A percentile compares a stretch with the other conserved stretches of the same genome.
Evolutionary conservation across 2,329 filamentous ascomycete species (phyloP).

Genomic region (Phyllosticta citriasiana): DNA sequence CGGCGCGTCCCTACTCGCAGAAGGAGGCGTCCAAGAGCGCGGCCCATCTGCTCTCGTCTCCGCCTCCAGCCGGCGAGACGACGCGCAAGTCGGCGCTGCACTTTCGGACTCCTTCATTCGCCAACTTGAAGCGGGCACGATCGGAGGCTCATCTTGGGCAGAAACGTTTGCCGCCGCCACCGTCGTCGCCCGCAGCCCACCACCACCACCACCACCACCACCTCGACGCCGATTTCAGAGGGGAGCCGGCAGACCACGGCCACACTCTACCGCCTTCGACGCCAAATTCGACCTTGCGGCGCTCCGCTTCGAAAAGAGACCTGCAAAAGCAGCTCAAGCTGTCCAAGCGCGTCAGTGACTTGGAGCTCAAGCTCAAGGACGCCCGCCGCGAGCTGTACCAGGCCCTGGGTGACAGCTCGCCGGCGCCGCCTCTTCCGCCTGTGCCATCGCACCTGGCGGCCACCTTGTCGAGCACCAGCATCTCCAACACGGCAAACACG

Average conservation of each 20-base stretch:
- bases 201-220: not conserved
- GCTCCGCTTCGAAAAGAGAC: conserved; percentile 45
- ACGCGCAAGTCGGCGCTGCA: conserved; percentile 10
- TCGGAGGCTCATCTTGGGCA: conserved; percentile 10
- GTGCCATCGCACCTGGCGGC: conserved; percentile 15
- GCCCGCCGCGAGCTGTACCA: conserved; percentile 46
- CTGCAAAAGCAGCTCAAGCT: conserved; percentile 48
- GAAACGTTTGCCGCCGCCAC: conserved; percentile 10
- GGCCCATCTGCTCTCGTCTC: conserved; percentile 4
- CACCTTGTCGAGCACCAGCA: conserved; percentile 1
- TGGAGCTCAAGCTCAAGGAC: conserved; percentile 48
- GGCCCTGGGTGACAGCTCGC: conserved; percentile 29
- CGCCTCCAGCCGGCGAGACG: not conserved
- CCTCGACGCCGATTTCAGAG: conserved; percentile 5
- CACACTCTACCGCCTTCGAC: not conserved
- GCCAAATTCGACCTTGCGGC: conserved; percentile 25
- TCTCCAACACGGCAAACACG: not conserved
- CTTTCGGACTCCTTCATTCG: conserved; percentile 10
- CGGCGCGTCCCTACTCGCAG: conserved; percentile 4
- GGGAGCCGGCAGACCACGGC: conserved; percentile 7
- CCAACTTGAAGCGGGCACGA: conserved; percentile 5
- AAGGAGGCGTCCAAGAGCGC: conserved; percentile 5
- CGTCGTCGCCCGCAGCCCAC: not conserved
- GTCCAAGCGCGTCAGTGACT: conserved; percentile 49
- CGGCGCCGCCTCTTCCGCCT: conserved; percentile 26